Evolutionary conservation across 2,329 filamentous ascomycete species (phyloP), one percentile per base, ranked within the genome.

Genomic region (Aspergillus felis): DNA sequence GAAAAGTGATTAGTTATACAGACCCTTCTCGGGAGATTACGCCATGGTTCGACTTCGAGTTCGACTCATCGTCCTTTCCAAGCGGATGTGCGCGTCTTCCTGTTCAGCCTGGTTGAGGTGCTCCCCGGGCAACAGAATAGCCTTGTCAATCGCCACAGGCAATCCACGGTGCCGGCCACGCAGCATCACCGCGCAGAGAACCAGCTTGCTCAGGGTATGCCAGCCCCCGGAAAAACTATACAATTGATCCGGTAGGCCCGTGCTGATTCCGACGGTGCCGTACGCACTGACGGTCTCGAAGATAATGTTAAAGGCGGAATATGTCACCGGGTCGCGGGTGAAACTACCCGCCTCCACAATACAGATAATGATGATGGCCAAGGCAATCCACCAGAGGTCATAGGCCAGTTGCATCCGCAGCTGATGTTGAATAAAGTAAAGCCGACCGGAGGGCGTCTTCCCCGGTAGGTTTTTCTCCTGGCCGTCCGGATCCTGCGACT

Each of bases 311-410:
- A 86, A 85, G 5, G 83, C 77, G 20, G 79, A 81, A 67, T 79
- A 85, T 38, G 57, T 9, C 70, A 78, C 68, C 0, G 82, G 82
- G 54, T 84, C 77, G 7, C 69, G 66, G 3, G 80, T 71, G 51
- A 83, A 83, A 52, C 82, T 78, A 2, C 72, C 70, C 1, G 80
- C 81, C 68, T 87, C 84, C 56, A 86, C 83, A 25, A 81, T 77
- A 54, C 78, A 78, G 56, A 87, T 83, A 17, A 83, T 64, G 57
- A 87, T 76, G 28, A 85, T 77, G 10, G 82, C 81, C 0, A 86
- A 67, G 4, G 82, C 79, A 20, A 87, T 80, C 72, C 80, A 83
- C 84, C 85, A 87, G n/a, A 87, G 73, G 64, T 87, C 85, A 67
- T 87, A 83, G 4, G 82, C 80, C 1, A 87, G 77, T 67, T 87